These are phyloP conservation scores for Acanthochlamys bracteata DNA, from an alignment of 106 monocot species.

Conservation along the genomic window DNA sequence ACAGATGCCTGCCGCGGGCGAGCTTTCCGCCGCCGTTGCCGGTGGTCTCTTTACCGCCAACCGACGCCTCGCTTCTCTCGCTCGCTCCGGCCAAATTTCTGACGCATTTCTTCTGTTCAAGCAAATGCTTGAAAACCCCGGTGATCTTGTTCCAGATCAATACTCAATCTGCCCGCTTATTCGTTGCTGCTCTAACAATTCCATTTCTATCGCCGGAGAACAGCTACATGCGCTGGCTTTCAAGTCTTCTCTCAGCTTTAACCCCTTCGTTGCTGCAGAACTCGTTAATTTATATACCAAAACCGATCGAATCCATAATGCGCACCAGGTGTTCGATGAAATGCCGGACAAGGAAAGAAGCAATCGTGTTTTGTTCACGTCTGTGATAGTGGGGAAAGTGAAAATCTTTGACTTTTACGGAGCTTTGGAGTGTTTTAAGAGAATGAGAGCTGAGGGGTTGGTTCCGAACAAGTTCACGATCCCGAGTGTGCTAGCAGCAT, in stretches of 20 bases:
- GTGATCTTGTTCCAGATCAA: no score
- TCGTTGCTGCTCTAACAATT: background rate
- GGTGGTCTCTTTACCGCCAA: background rate
- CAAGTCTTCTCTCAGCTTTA: constrained; percentile 19
- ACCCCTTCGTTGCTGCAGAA: constrained; percentile 31
- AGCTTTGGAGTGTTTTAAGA: constrained; percentile 28
- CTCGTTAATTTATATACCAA: constrained; percentile 38
- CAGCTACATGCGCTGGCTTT: constrained; percentile 26
- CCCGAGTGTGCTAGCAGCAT: constrained; percentile 30
- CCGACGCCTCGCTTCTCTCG: background rate
- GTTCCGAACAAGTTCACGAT: constrained; percentile 32
- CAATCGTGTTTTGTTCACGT: constrained; percentile 36
- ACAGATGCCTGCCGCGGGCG: no score
- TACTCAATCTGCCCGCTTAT: no score
- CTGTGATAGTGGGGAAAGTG: constrained; percentile 19
- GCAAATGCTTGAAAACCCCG: background rate
- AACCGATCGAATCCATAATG: constrained; percentile 8
- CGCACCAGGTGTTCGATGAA: constrained; percentile 19
- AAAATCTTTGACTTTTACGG: constrained; percentile 10
- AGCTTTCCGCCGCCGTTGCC: background rate
- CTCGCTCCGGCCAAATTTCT: background rate
- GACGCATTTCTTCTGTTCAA: background rate
- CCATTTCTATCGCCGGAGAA: background rate
- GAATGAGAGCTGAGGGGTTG: constrained; percentile 20
- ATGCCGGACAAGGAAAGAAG: constrained; percentile 2